These are phyloP conservation scores for Pterula multifida DNA, from an alignment of 1,284 basidiomycete species.

Conservation along the genomic window DNA sequence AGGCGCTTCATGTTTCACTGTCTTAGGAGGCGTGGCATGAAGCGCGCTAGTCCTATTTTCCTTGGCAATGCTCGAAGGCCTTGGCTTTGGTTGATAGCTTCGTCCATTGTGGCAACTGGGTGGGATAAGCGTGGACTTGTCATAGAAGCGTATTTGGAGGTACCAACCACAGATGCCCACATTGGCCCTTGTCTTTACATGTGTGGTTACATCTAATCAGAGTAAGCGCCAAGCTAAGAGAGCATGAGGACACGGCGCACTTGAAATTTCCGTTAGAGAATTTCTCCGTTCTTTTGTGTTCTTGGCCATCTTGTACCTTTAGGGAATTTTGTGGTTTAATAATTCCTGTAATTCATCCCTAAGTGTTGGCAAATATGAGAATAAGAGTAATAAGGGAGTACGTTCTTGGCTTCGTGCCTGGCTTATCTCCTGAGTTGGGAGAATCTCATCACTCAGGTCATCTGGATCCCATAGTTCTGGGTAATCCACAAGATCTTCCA, in stretches of 20 bases:
- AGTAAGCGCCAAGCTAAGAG: background rate
- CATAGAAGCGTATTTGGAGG: background rate
- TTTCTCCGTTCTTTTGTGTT: constrained; percentile 9
- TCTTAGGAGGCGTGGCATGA: too few species aligned
- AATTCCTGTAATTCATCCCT: background rate
- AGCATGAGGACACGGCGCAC: constrained; percentile 22
- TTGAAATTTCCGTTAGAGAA: constrained; percentile 24
- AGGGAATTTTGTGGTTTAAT: background rate
- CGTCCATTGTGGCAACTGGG: constrained; percentile 62
- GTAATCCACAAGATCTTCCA: constrained; percentile 52
- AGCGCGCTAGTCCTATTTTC: too few species aligned
- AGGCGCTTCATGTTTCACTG: too few species aligned
- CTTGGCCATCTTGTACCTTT: background rate
- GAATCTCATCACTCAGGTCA: constrained; percentile 25
- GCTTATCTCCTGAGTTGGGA: constrained; percentile 8
- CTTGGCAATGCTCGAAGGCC: background rate
- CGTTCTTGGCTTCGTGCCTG: background rate
- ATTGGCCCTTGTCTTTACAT: constrained; percentile 67
- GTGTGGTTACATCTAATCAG: constrained; percentile 56
- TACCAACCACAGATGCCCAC: constrained; percentile 59
- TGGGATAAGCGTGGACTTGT: background rate
- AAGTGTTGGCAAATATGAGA: constrained; percentile 2
- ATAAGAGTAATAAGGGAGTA: background rate
- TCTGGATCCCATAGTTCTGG: constrained; percentile 54
- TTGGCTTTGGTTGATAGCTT: constrained; percentile 32